These are phyloP conservation scores for Pseudogymnoascus sp. DNA, from an alignment of 2,329 filamentous ascomycete species.

Conservation along the genomic window DNA sequence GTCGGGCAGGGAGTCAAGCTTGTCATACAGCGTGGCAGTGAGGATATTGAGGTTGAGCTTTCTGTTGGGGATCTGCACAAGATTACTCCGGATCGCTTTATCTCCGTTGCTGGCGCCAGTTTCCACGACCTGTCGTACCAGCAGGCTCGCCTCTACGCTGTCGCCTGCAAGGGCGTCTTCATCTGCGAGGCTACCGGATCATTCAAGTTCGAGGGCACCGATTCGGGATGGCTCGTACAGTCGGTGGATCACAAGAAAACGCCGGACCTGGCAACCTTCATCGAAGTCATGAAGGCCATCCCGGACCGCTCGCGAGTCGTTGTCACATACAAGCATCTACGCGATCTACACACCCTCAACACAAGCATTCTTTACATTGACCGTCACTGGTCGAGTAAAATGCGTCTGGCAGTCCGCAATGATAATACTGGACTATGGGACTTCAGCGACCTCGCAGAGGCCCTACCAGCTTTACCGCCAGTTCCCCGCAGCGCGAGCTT, in stretches of 20 bases:
- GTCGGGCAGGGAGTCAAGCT: constrained; percentile 73
- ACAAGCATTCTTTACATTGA: constrained; percentile 90
- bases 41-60: constrained; percentile 78
- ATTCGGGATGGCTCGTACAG: constrained; percentile 90
- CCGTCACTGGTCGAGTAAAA: constrained; percentile 91
- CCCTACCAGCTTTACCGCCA: constrained; percentile 65
- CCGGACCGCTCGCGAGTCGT: constrained; percentile 78
- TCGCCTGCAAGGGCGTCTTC: constrained; percentile 85
- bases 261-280: constrained; percentile 77
- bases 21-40: constrained; percentile 77
- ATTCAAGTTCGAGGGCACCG: constrained; percentile 84
- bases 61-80: constrained; percentile 81
- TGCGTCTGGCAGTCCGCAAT: constrained; percentile 86
- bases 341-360: constrained; percentile 88
- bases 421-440: constrained; percentile 90
- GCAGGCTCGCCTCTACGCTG: constrained; percentile 89
- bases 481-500: constrained; percentile 76
- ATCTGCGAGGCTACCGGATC: constrained; percentile 92
- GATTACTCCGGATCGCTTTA: constrained; percentile 93
- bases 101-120: constrained; percentile 84
- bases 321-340: constrained; percentile 89
- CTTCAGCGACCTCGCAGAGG: constrained; percentile 74
- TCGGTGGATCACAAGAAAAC: constrained; percentile 87
- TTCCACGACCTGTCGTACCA: constrained; percentile 98
- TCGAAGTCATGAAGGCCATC: constrained; percentile 81